These are phyloP conservation scores for Pseudisothecium myosuroides DNA, from an alignment of 225 moss, liverwort and hornwort genomes.

Conservation along the genomic window DNA sequence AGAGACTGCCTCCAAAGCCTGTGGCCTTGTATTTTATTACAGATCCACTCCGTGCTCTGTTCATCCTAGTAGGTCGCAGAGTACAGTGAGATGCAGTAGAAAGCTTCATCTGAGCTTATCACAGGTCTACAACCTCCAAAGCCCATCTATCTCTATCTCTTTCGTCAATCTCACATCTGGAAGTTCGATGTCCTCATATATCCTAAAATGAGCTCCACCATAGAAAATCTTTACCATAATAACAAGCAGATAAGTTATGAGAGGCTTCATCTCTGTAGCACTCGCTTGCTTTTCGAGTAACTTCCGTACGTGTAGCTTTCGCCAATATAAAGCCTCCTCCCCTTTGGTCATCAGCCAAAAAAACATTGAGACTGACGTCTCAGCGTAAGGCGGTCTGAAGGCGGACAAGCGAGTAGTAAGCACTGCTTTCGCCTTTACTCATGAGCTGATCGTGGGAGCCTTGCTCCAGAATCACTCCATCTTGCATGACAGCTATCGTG, in stretches of 20 bases:
- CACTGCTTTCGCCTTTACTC: conserved; percentile 61
- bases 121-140: conserved; percentile 43
- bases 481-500: conserved; percentile 61
- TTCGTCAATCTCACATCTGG: conserved; percentile 16
- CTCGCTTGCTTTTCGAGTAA: background rate
- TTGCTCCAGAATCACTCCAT: conserved; percentile 70
- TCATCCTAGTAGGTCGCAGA: background rate
- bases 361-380: background rate
- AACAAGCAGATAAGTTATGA: background rate
- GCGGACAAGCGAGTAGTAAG: conserved; percentile 63
- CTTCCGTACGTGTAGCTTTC: background rate
- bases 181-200: background rate
- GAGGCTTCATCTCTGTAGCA: background rate
- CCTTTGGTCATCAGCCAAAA: background rate
- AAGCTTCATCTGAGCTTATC: conserved; percentile 49
- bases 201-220: background rate
- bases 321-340: background rate
- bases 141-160: conserved; percentile 39
- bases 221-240: background rate
- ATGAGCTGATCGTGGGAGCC: conserved; percentile 60
- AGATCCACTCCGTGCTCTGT: background rate
- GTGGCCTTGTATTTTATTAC: background rate
- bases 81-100: background rate
- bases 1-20: background rate
- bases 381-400: conserved; percentile 33